A percentile compares a stretch with the other conserved stretches of the same genome.
Conservation (phyloP, 495 filamentous ascomycete genomes). For the Neurospora sp. region DNA sequence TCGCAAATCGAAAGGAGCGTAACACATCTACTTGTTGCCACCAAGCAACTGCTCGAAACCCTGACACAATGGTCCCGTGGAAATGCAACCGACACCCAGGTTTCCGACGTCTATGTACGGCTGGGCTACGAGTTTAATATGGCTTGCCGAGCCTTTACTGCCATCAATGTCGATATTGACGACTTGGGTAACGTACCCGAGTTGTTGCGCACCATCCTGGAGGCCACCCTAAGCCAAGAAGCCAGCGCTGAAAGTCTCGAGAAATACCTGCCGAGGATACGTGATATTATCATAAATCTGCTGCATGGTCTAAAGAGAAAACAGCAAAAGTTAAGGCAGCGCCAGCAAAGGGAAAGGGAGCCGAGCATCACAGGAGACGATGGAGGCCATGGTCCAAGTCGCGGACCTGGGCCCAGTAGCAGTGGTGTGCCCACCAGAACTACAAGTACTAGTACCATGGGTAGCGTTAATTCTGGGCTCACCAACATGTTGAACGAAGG, state of each 20-base stretch:
- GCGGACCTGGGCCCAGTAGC: background rate
- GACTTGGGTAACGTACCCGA: slow-evolving; percentile 95
- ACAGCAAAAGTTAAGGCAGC: slow-evolving; percentile 80
- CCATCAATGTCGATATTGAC: slow-evolving; percentile 87
- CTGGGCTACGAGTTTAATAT: slow-evolving; percentile 98
- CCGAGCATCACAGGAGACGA: slow-evolving; percentile 29
- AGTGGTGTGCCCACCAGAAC: slow-evolving; percentile 38
- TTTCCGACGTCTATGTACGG: slow-evolving; percentile 95
- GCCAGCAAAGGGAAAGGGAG: slow-evolving; percentile 59
- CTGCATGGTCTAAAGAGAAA: slow-evolving; percentile 94
- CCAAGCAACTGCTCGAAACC: slow-evolving; percentile 94
- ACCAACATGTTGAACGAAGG: slow-evolving; percentile 59
- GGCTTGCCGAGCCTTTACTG: slow-evolving; percentile 89
- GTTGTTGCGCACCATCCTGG: slow-evolving; percentile 76
- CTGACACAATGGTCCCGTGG: slow-evolving; percentile 94
- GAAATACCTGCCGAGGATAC: slow-evolving; percentile 79
- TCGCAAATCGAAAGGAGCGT: slow-evolving; percentile 98
- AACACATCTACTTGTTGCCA: slow-evolving; percentile 92
- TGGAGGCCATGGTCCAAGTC: slow-evolving; percentile 3
- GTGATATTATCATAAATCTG: slow-evolving; percentile 96
- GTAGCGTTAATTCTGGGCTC: slow-evolving; percentile 49
- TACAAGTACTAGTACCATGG: slow-evolving; percentile 56
- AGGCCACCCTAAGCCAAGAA: slow-evolving; percentile 93
- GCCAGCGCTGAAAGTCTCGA: slow-evolving; percentile 88
- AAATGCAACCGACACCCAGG: slow-evolving; percentile 81